These are phyloP conservation scores for Colletotrichum sp. DNA, from an alignment of 2,329 filamentous ascomycete genomes.

Conservation along the genomic window DNA sequence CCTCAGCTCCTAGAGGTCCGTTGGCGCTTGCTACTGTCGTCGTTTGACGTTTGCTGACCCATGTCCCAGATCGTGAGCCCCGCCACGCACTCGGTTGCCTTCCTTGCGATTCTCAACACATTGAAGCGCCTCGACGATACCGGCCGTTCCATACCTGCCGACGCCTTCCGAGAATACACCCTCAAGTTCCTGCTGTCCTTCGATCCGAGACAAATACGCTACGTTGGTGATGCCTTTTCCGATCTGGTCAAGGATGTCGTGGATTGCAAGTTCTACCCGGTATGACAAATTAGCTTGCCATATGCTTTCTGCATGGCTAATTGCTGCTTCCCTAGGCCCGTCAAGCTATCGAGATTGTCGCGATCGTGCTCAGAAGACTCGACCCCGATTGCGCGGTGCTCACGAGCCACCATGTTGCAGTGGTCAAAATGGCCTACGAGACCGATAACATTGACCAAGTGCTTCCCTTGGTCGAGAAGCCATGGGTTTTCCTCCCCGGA, in stretches of 20 bases:
- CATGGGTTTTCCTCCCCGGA: slow-evolving; percentile 69
- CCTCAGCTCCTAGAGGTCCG: slow-evolving; percentile 46
- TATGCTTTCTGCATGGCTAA: not conserved
- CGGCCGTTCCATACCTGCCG: not conserved
- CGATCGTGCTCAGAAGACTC: slow-evolving; percentile 65
- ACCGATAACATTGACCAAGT: slow-evolving; percentile 58
- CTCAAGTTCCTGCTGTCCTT: slow-evolving; percentile 53
- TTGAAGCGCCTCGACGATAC: slow-evolving; percentile 30
- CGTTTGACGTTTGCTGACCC: not conserved
- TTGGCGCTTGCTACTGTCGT: not conserved
- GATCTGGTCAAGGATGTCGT: slow-evolving; percentile 47
- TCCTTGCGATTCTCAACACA: slow-evolving; percentile 51
- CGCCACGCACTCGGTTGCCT: slow-evolving; percentile 55
- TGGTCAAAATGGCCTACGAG: slow-evolving; percentile 65
- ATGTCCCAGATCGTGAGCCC: slow-evolving; percentile 49
- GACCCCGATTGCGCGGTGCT: slow-evolving; percentile 72
- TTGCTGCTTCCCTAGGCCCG: slow-evolving; percentile 40
- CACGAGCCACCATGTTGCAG: slow-evolving; percentile 65
- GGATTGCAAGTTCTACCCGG: slow-evolving; percentile 45
- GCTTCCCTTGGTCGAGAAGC: slow-evolving; percentile 66
- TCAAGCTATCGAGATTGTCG: slow-evolving; percentile 49
- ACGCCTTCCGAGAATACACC: slow-evolving; percentile 43
- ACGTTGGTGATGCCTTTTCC: slow-evolving; percentile 49
- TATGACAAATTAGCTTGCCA: slow-evolving; percentile 29
- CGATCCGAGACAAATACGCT: slow-evolving; percentile 57